Evolutionary conservation across 768 basidiomycete species (phyloP), one percentile per base, ranked within the genome.

Genomic region (Auricularia auricula-judae): DNA sequence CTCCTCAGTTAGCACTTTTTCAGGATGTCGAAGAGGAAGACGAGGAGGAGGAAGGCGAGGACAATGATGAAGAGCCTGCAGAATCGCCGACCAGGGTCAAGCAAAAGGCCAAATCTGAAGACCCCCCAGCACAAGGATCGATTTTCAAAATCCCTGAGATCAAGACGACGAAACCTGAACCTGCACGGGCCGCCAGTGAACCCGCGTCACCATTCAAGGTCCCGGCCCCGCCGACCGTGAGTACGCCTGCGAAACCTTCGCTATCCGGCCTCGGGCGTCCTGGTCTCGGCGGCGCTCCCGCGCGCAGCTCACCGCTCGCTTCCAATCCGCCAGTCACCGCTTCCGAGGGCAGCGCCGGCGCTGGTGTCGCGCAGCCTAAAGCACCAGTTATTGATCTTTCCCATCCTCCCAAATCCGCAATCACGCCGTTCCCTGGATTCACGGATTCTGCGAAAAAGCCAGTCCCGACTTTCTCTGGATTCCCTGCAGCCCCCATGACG

Each of bases 1-100:
- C 61, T 53, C 51, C 63, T 43, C 21, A 54, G 36, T 63, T 29
- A 36, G 29, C 29, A 29, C 29, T 3, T 35, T 14, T 8, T 4
- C 12, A 42, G 39, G 39, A 42, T 7, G 68, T 67, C 2, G 63
- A 66, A 36, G 68, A 51, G 4, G 69, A 66, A 35, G 64, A 67
- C 16, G 73, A 72, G n/a, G 73, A 72, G 14, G 70, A 64, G 4
- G 73, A 69, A 51, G 67, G 70, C 8, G 69, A 68, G 23, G 72
- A 70, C 21, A 64, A 68, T 4, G 72, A 74, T 33, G 72, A 72
- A 36, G 75, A 78, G 64, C 74, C 61, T 10, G 63, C 67, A 69
- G 61, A 70, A 39, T 35, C 66, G 56, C 56, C 16, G 16, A 59
- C 29, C 29, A 11, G 23, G 61, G 63, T 11, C 29, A 36, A 18